Evolutionary conservation across 2,329 filamentous ascomycete species (phyloP).

Genomic region (Grosmannia clavigera): DNA sequence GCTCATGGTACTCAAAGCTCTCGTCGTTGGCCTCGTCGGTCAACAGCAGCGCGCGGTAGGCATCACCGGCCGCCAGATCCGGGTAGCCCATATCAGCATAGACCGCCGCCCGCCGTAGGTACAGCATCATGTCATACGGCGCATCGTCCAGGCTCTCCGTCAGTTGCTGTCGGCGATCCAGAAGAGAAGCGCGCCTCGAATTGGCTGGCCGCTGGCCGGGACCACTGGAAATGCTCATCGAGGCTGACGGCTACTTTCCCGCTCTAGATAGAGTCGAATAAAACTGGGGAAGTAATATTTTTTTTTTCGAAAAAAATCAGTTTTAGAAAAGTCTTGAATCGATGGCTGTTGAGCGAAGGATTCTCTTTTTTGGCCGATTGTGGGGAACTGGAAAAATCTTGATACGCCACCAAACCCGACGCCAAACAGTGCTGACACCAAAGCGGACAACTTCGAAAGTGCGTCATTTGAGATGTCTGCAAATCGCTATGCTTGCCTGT

Average conservation of each 20-base stretch:
- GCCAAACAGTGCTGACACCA: not conserved
- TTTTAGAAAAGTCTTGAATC: not conserved
- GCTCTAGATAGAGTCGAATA: not conserved
- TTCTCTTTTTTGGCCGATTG: not conserved
- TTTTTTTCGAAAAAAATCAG: not conserved
- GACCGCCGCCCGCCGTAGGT: constrained; percentile 56
- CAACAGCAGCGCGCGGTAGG: constrained; percentile 79
- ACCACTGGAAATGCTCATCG: not conserved
- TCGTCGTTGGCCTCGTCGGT: constrained; percentile 71
- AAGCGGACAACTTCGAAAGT: not conserved
- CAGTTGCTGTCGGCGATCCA: constrained; percentile 41
- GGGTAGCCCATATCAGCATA: constrained; percentile 71
- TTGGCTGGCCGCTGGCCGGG: not conserved
- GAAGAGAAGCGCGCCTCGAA: constrained; percentile 6
- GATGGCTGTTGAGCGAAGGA: not conserved
- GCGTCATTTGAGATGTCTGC: not conserved
- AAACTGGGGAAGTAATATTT: not conserved
- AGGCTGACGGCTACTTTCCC: too few relatives aligned
- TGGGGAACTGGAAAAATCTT: not conserved
- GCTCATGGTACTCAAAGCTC: constrained; percentile 69
- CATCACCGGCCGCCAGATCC: constrained; percentile 80
- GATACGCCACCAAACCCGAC: not conserved
- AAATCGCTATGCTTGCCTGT: not conserved
- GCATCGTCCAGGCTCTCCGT: constrained; percentile 39
- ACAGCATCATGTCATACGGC: constrained; percentile 52